Evolutionary conservation across 768 basidiomycete species (phyloP), one percentile per base, ranked within the genome.

Genomic region (Boletus patriciae): DNA sequence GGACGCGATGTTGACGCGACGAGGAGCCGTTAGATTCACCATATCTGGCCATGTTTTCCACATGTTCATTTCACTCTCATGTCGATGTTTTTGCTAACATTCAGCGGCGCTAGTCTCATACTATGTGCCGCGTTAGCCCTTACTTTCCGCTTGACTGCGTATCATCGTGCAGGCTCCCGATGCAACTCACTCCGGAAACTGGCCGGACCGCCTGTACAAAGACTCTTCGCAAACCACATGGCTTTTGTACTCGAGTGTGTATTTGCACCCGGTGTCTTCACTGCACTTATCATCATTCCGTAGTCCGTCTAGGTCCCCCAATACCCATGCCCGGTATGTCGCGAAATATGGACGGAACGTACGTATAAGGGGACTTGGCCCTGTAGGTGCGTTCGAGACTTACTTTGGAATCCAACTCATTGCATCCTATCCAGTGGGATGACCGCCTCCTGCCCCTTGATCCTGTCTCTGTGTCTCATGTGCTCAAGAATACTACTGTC

Each of bases 361-460:
- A 41, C 82, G 86, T 37, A 79, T 92, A 49, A 79, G 82, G 45
- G 90, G 90, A 4, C 57, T 86, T 13, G 80, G 81, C 46, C 86
- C 86, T 50, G 90, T 91, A 72, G 58, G 89, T 78, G n/a, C 12
- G 37, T 31, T 46, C 44, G 11, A 50, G 25, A 29, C 6, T 27
- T 21, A 29, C 42, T 38, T n/a, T 38, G 6, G 51, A 34, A 52
- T 46, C 25, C 29, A 18, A 49, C 65, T 69, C 51, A 69, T 31
- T 1, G 25, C 34, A 18, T 25, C 5, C 19, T 27, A 46, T 40
- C 27, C 55, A 92, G 90, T 89, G 86, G 83, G 90, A 89, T 57
- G 79, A 84, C 41, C 85, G 94, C 36, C 81, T 96, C 1, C 76
- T 92, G 52, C 90, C 92, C 1, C 77, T 92, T 42, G 94, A 96